phyloP scores from a whole-genome alignment of 1,139 yeast genomes.

The Scheffersomyces titani region DNA sequence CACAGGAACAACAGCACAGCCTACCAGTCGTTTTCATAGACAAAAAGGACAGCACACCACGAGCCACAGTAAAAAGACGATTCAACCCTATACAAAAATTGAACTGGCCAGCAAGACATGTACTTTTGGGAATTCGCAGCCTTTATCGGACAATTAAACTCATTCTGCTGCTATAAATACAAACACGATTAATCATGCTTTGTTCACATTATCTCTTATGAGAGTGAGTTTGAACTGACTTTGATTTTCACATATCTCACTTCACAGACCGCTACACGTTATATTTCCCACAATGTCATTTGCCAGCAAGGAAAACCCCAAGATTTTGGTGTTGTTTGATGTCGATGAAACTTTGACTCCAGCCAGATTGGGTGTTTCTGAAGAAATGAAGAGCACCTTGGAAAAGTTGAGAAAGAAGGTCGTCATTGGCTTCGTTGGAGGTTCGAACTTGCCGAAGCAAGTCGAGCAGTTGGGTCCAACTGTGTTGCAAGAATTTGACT shows the following conservation, averaged over 20 bases:
- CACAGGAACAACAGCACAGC: neutral
- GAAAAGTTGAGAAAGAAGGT: conserved; percentile 81
- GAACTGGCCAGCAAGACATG: no score
- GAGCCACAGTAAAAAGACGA: neutral
- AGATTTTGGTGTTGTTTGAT: conserved; percentile 80
- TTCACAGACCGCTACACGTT: neutral
- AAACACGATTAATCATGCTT: neutral
- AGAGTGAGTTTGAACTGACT: neutral
- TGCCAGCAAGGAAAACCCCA: conserved; percentile 54
- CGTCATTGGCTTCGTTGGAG: conserved; percentile 97
- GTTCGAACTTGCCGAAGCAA: conserved; percentile 92
- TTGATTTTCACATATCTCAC: neutral
- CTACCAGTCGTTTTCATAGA: neutral
- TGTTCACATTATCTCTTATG: neutral
- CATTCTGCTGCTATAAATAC: neutral
- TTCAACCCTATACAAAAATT: neutral
- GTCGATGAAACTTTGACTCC: conserved; percentile 99
- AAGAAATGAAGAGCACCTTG: conserved; percentile 75
- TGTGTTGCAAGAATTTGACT: conserved; percentile 82
- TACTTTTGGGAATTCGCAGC: neutral
- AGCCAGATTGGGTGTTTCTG: conserved; percentile 82
- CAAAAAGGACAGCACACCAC: neutral
- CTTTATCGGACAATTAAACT: neutral
- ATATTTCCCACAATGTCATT: conserved; percentile 43
- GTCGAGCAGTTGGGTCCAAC: conserved; percentile 89